Evolutionary conservation across 495 filamentous ascomycete species (phyloP), one percentile per base, ranked within the genome.

Genomic region (Glarea lozoyensis): DNA sequence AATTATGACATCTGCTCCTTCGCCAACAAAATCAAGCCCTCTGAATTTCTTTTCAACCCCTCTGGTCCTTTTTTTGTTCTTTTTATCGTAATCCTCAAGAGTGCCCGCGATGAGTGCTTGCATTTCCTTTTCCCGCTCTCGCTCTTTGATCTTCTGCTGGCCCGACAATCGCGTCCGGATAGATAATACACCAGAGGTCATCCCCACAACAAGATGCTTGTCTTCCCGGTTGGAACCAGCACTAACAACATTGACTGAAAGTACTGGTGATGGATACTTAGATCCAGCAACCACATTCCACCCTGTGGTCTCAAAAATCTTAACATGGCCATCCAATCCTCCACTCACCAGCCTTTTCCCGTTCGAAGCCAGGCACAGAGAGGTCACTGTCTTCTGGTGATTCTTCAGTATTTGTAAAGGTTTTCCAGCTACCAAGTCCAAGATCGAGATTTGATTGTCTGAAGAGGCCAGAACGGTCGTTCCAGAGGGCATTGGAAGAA

Each of bases 321-420:
- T 99, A 62, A 99, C 75, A 58, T 96, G 92, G 11, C 93, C 93
- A 60, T 99, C 92, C 23, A 99, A 68, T 12, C 79, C 83, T 59
- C 87, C 93, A 57, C 76, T 86, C 45, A 99, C 73, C 36, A 99
- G 68, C 33, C 93, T 75, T 5, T 78, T 77, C 13, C 81, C 78
- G 50, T 84, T 79, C 21, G 84, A 86, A 0, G 88, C 92, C n/a
- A 73, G 57, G 32, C 65, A 69, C 24, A 99, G 72, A 3, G 84
- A 76, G 0, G 92, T 97, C 22, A 99, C 87, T 0, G 92, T 94
- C 76, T 96, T 97, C 63, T 99, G 92, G 60, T 99, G 93, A 56
- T 88, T 95, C 42, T 83, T 79, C 32, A 99, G 81, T 45, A 93
- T 65, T 25, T 87, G 81, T 32, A 90, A 60, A 2, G 88, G 88